phyloP scores from a whole-genome alignment of 805 yeast species.

The Starmerella scarabaei region DNA sequence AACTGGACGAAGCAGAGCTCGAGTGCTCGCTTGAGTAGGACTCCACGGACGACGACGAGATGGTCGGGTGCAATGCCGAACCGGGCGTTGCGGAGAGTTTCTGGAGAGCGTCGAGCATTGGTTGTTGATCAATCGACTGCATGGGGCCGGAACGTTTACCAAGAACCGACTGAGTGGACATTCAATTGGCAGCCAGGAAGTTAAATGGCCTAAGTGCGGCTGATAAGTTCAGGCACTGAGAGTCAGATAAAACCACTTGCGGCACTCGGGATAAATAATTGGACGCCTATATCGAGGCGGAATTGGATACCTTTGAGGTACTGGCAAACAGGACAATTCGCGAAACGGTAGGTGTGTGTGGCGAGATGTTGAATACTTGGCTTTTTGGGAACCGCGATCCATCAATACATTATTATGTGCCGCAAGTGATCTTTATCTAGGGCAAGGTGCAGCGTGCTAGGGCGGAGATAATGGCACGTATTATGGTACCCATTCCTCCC shows the following conservation, averaged over 20 bases:
- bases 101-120: slow-evolving; percentile 5
- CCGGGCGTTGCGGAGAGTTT: slow-evolving; percentile 2
- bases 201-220: no score
- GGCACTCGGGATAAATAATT: no score
- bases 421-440: not conserved
- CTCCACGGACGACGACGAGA: not conserved
- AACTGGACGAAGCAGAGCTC: not conserved
- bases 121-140: not conserved
- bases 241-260: no score
- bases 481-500: not conserved
- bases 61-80: not conserved
- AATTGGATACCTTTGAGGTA: no score
- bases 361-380: no score
- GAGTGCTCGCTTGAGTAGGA: not conserved
- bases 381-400: no score
- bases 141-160: slow-evolving; percentile 8
- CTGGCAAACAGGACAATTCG: no score
- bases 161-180: not conserved
- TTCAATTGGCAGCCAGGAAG: no score
- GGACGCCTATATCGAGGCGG: no score
- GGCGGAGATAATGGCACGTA: not conserved
- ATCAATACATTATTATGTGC: no score
- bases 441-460: not conserved
- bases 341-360: no score
- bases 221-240: no score